These are phyloP conservation scores for Pholiota adiposa DNA, from an alignment of 1,284 basidiomycete species.

Conservation along the genomic window DNA sequence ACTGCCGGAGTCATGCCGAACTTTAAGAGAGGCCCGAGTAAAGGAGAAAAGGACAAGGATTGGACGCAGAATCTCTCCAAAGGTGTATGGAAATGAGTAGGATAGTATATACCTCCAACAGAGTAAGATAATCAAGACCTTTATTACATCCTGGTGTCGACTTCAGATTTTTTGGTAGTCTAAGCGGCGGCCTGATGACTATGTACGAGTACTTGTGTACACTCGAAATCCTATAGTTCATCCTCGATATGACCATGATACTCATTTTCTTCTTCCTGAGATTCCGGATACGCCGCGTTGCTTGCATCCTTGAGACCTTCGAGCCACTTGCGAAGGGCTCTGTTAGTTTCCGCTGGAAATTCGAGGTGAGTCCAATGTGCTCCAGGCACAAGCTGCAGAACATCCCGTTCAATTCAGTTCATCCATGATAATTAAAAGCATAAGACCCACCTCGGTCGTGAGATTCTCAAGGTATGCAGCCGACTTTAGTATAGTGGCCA, in stretches of 20 bases:
- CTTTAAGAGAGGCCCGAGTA: not conserved
- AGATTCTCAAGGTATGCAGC: conserved; percentile 51
- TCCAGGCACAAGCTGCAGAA: conserved; percentile 44
- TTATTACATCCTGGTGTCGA: too few relatives aligned
- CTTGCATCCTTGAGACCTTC: not conserved
- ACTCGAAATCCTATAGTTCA: too few relatives aligned
- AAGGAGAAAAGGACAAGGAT: too few relatives aligned
- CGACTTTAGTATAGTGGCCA: conserved; percentile 46
- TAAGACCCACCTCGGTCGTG: conserved; percentile 49
- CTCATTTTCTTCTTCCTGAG: not conserved
- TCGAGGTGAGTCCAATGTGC: conserved; percentile 71
- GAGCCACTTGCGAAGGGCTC: conserved; percentile 20
- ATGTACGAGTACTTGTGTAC: too few relatives aligned
- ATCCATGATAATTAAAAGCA: not conserved
- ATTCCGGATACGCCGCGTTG: not conserved
- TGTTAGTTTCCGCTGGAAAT: conserved; percentile 53
- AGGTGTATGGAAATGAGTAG: too few relatives aligned
- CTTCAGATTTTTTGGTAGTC: too few relatives aligned
- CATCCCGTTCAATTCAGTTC: not conserved
- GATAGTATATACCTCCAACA: too few relatives aligned
- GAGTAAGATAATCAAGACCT: too few relatives aligned
- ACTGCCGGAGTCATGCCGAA: not conserved
- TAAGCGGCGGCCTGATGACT: too few relatives aligned
- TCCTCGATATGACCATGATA: not conserved
- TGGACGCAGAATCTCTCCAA: too few relatives aligned